Base-by-base conservation (phyloP, 768 basidiomycete genomes). In the Brasilioporus rufonigricans region DNA sequence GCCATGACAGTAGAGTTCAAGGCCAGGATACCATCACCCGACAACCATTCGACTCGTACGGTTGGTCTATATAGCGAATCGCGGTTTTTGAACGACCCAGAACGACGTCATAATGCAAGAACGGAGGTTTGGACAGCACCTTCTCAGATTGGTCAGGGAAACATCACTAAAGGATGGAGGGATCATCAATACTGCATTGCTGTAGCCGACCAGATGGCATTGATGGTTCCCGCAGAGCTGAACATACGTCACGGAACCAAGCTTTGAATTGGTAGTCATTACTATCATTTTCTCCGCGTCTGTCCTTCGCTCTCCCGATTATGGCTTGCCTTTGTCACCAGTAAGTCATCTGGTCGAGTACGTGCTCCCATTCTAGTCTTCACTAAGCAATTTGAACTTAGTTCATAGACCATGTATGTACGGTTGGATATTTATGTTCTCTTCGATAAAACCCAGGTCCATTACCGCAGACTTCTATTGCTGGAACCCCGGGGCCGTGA, bases 61-160 rank as follows among this genome's bases (percentile, higher is more conserved):
- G 80, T 86, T 9, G 85, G 81, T 1, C 21, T 87, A 3, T 86
- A 83, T 62, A 76, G 78, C 18, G 69, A 69, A 14, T 76, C 81
- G 1, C 74, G 73, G 8, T 87, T 85, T 63, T 61, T 81, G 53
- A 76, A 77, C 44, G 72, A 80, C 40, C 83, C 82, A 0, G 75
- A 80, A 54, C 78, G 78, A 9, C 72, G 84, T 52, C 85, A 88
- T 58, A 83, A 86, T 44, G 61, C 67, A 4, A 80, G 80, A 58
- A 77, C 80, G 4, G 87, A 87, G 61, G 71, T 86, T 13, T 88
- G 86, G 86, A 81, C 82, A 7, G 82, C 85, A 11, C 86, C 86
- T 2, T 71, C 74, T 40, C 73, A 81, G 50, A 71, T 83, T 36
- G 81, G 79, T 3, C 76, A 77, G 50, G 80, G 80, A 0, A 46